Evolutionary conservation across 1,139 yeast species (phyloP).

Genomic region (Hemisphaericaspora subhashii): DNA sequence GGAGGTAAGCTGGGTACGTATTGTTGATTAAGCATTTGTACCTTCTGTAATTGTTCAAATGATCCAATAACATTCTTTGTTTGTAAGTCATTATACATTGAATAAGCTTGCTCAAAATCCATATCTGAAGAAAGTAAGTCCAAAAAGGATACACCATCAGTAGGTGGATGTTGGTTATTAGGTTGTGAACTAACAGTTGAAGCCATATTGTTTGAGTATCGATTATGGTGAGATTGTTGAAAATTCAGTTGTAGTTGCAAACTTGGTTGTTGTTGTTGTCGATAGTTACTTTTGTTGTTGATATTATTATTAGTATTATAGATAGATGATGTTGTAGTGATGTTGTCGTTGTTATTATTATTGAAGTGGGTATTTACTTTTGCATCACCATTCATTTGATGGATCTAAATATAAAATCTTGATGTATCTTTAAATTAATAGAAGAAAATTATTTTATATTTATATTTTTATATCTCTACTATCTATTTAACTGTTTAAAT

Average conservation of each 20-base stretch:
- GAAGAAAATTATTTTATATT: no score
- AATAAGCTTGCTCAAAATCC: conserved; percentile 51
- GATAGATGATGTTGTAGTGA: neutral
- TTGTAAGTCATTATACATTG: conserved; percentile 41
- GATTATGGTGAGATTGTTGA: neutral
- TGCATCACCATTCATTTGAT: no score
- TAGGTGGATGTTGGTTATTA: neutral
- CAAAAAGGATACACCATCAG: conserved; percentile 15
- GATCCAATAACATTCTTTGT: conserved; percentile 38
- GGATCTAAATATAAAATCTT: no score
- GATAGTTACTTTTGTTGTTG: neutral
- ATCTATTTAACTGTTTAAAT: no score
- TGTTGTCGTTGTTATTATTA: neutral
- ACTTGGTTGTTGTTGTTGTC: neutral
- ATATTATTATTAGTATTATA: neutral
- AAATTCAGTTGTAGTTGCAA: neutral
- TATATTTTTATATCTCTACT: no score
- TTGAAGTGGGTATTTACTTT: no score
- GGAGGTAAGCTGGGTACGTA: conserved; percentile 12
- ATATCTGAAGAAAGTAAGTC: conserved; percentile 41
- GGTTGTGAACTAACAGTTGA: neutral
- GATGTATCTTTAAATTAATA: no score
- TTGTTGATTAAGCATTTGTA: conserved; percentile 32
- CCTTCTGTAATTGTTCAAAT: conserved; percentile 41
- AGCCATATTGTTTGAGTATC: neutral